phyloP scores from a whole-genome alignment of 164 flowering plant species.

The Malania oleifera region DNA sequence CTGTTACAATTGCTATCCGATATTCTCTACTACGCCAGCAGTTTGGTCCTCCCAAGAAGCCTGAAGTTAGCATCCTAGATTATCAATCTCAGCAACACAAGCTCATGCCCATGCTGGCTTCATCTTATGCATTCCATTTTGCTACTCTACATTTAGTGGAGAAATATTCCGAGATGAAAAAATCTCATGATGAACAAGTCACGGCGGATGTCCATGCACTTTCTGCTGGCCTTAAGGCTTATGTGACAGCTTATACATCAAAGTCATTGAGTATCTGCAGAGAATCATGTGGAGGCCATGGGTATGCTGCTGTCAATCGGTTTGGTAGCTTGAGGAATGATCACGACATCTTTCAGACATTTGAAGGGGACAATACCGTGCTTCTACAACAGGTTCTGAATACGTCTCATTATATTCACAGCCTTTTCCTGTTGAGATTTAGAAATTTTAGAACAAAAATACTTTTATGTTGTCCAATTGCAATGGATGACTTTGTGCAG shows the following conservation, averaged over 20 bases:
- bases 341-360: constrained; percentile 96
- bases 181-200: constrained; percentile 67
- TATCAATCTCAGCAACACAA: constrained; percentile 98
- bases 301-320: constrained; percentile 92
- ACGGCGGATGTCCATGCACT: constrained; percentile 85
- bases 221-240: constrained; percentile 90
- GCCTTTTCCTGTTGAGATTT: neutral
- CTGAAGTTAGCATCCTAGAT: constrained; percentile 84
- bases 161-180: constrained; percentile 87
- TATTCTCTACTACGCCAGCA: constrained; percentile 89
- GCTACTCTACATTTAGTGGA: constrained; percentile 70
- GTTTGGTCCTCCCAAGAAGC: constrained; percentile 89
- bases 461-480: neutral
- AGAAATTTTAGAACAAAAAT: neutral
- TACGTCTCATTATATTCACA: neutral
- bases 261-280: constrained; percentile 79
- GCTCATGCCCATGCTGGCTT: constrained; percentile 98
- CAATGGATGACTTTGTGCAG: neutral
- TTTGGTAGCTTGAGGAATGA: constrained; percentile 91
- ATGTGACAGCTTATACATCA: constrained; percentile 82
- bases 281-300: constrained; percentile 98
- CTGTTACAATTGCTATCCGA: constrained; percentile 76
- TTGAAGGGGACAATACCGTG: constrained; percentile 98
- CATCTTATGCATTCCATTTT: constrained; percentile 90
- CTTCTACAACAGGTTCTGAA: constrained; percentile 82